phyloP scores from a whole-genome alignment of 2,329 filamentous ascomycete genomes.

The Cytospora schulzeri region DNA sequence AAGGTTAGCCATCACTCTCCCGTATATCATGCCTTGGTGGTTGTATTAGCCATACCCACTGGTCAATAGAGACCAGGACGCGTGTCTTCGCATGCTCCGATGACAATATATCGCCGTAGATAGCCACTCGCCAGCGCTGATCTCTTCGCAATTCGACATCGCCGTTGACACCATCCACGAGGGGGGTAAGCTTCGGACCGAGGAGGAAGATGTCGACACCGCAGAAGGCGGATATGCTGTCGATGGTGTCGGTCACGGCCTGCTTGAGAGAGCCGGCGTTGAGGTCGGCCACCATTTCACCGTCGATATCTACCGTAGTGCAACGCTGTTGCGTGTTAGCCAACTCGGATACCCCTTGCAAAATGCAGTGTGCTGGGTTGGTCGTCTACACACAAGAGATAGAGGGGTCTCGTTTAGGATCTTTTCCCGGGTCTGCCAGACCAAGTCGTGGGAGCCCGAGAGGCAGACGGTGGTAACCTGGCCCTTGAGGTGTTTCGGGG shows the following conservation, averaged over 20 bases:
- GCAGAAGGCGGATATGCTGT: constrained; percentile 83
- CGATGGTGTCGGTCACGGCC: constrained; percentile 79
- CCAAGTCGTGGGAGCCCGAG: constrained; percentile 82
- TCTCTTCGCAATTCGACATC: constrained; percentile 83
- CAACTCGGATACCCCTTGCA: constrained; percentile 33
- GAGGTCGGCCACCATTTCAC: constrained; percentile 81
- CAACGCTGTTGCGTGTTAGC: constrained; percentile 65
- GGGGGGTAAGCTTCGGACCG: constrained; percentile 81
- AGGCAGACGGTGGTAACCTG: constrained; percentile 87
- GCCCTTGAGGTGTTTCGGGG: constrained; percentile 71
- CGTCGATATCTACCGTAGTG: constrained; percentile 90
- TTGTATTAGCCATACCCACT: constrained; percentile 63
- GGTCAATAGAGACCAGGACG: constrained; percentile 95
- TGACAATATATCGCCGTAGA: constrained; percentile 94
- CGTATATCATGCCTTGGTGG: not conserved
- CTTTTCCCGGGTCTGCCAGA: constrained; percentile 85
- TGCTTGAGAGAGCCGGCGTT: constrained; percentile 68
- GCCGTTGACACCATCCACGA: constrained; percentile 73
- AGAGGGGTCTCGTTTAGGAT: constrained; percentile 92
- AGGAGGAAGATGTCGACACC: constrained; percentile 97
- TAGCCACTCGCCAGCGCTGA: constrained; percentile 86
- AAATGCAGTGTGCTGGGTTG: constrained; percentile 21
- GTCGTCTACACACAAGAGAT: constrained; percentile 70
- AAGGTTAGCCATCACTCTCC: constrained; percentile 38
- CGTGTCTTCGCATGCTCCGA: constrained; percentile 96